phyloP scores from a whole-genome alignment of 352 stramenopile species.

The Globisporangium lucens region DNA sequence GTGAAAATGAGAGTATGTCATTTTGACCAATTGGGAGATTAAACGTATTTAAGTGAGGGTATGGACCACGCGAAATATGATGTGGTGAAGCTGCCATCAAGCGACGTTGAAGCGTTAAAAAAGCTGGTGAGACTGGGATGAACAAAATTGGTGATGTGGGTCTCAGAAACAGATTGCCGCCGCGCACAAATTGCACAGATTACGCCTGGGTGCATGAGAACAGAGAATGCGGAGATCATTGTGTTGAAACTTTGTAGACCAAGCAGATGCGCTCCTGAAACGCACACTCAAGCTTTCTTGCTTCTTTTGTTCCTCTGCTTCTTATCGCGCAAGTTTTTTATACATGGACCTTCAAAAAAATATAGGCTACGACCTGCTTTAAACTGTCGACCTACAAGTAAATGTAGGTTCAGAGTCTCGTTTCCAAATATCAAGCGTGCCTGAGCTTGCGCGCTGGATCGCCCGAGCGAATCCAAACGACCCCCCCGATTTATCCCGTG shows the following conservation, averaged over 20 bases:
- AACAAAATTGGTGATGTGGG: not conserved
- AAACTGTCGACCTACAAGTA: too few relatives aligned
- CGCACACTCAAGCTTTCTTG: not conserved
- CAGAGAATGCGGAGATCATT: not conserved
- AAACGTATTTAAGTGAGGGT: not conserved
- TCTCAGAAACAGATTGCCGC: not conserved
- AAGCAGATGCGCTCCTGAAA: not conserved
- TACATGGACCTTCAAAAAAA: too few relatives aligned
- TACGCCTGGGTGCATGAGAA: not conserved
- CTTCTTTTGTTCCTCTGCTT: too few relatives aligned
- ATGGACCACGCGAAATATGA: not conserved
- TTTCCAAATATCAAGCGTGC: too few relatives aligned
- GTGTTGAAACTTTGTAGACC: not conserved
- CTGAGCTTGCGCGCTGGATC: too few relatives aligned
- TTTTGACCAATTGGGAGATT: not conserved
- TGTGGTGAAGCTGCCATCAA: not conserved
- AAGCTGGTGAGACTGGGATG: not conserved
- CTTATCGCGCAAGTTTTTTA: too few relatives aligned
- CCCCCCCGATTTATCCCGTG: too few relatives aligned
- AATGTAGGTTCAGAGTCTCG: too few relatives aligned
- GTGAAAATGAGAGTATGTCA: not conserved
- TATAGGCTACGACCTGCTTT: too few relatives aligned
- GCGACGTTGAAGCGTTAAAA: not conserved
- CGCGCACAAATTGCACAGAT: not conserved
- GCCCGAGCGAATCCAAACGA: too few relatives aligned